Conservation (phyloP, 257 asterid genomes). For the Hygrophila difformis region DNA sequence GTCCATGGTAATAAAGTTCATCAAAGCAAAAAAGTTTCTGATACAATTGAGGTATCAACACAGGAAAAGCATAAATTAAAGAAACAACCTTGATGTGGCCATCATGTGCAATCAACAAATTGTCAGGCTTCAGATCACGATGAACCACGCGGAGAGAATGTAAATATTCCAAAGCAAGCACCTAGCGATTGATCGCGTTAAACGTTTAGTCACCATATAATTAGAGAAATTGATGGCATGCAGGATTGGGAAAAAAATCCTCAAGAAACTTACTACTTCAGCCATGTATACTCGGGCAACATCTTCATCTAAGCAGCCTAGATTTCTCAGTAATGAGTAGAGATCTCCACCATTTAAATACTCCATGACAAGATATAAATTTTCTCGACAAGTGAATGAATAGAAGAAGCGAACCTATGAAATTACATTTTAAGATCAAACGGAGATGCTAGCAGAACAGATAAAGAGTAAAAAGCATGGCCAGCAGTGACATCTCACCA, state of each 20-base stretch:
- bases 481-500: conserved; percentile 58
- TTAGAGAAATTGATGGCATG: conserved; percentile 1
- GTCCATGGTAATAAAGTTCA: too few relatives aligned
- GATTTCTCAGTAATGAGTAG: conserved; percentile 89
- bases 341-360: conserved; percentile 99
- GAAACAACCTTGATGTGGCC: conserved; percentile 88
- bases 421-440: conserved; percentile 20
- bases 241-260: conserved; percentile 11
- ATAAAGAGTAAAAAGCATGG: neutral
- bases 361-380: conserved; percentile 98
- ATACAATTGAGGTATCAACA: conserved; percentile 1
- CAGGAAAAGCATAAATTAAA: conserved; percentile 3
- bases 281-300: conserved; percentile 94
- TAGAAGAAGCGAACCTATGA: conserved; percentile 91
- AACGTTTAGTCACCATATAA: conserved; percentile 13
- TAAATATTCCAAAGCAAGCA: conserved; percentile 96
- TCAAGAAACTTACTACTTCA: conserved; percentile 79
- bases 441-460: conserved; percentile 12
- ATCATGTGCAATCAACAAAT: conserved; percentile 96
- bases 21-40: neutral
- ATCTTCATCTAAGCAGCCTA: conserved; percentile 97
- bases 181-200: conserved; percentile 39
- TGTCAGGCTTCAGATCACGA: conserved; percentile 99
- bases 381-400: conserved; percentile 97
- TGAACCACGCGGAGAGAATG: conserved; percentile 94